Conservation (phyloP, 257 asterid species). For the Solanum medicagineum region DNA sequence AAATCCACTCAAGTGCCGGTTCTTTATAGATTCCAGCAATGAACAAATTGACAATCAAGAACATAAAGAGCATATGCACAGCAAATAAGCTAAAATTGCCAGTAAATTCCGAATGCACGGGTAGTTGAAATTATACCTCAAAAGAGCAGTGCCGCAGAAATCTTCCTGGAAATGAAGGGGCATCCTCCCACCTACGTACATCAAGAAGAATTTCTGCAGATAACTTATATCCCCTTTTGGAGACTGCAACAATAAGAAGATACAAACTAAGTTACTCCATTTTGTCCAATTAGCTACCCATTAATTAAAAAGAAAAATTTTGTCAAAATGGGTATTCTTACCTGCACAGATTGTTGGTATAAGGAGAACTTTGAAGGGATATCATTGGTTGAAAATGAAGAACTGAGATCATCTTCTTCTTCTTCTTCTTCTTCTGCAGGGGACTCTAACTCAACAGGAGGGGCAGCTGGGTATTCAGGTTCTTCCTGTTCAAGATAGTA, state of each 20-base stretch:
- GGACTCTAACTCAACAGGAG: constrained; percentile 4
- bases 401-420: constrained; percentile 1
- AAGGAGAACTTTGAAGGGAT: constrained; percentile 68
- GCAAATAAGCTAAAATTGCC: not conserved
- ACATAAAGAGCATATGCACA: not conserved
- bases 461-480: constrained; percentile 14
- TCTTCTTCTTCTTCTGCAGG: constrained; percentile 36
- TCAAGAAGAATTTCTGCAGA: constrained; percentile 86
- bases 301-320: not conserved
- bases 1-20: not conserved
- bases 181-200: constrained; percentile 93
- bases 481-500: constrained; percentile 29
- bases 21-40: not conserved
- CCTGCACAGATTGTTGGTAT: constrained; percentile 97
- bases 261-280: not conserved
- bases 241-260: constrained; percentile 41
- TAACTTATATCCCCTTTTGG: constrained; percentile 98
- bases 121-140: constrained; percentile 37
- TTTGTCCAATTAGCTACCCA: not conserved
- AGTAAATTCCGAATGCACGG: not conserved
- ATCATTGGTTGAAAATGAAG: constrained; percentile 8
- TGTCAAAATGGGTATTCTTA: constrained; percentile 1
- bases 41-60: not conserved
- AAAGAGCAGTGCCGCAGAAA: constrained; percentile 94
- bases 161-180: constrained; percentile 97